Conservation (phyloP, 257 asterid genomes). For the Phtheirospermum japonicum region DNA sequence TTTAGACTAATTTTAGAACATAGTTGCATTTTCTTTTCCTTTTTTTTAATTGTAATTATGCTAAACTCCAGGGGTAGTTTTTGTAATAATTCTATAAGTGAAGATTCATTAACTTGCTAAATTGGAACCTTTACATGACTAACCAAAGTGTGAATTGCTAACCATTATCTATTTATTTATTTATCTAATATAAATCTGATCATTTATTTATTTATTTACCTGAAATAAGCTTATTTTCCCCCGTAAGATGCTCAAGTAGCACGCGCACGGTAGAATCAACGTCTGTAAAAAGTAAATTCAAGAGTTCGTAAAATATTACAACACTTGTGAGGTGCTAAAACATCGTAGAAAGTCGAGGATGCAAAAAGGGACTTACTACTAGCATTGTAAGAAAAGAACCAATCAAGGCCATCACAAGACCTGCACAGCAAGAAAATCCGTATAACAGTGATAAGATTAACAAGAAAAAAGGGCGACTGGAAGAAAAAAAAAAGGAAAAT, state of each 20-base stretch:
- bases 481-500: background rate
- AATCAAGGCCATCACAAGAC: constrained; percentile 80
- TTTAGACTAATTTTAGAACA: too few relatives aligned
- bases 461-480: background rate
- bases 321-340: background rate
- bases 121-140: background rate
- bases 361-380: constrained; percentile 49
- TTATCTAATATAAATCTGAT: too few relatives aligned
- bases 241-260: constrained; percentile 77
- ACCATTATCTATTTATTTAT: too few relatives aligned
- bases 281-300: constrained; percentile 43
- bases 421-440: constrained; percentile 32
- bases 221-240: constrained; percentile 56
- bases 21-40: background rate
- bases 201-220: constrained; percentile 38
- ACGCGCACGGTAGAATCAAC: constrained; percentile 80
- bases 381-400: constrained; percentile 94
- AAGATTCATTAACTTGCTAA: too few relatives aligned
- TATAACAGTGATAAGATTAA: background rate
- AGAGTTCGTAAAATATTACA: background rate
- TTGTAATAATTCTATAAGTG: too few relatives aligned
- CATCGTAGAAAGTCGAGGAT: background rate
- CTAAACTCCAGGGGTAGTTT: too few relatives aligned
- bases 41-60: background rate
- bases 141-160: too few relatives aligned